Conservation (phyloP, 768 basidiomycete genomes). For the Russula compacta region DNA sequence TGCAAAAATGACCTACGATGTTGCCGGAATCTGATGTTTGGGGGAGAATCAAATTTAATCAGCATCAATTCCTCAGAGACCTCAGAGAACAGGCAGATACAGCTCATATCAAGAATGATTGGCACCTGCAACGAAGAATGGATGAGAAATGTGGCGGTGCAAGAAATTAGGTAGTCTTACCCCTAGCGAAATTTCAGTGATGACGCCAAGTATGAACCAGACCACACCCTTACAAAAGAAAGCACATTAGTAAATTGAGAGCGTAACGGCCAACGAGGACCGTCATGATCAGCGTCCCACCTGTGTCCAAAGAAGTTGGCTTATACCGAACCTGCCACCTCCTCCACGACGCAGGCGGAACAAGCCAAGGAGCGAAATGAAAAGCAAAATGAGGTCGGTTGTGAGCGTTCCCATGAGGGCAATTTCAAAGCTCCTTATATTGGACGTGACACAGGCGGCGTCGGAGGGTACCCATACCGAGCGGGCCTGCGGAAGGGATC, state of each 20-base stretch:
- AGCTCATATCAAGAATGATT: too few relatives aligned
- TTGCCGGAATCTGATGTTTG: too few relatives aligned
- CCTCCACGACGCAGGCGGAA: background rate
- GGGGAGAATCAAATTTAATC: too few relatives aligned
- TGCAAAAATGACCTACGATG: too few relatives aligned
- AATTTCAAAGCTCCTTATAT: background rate
- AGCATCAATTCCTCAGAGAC: too few relatives aligned
- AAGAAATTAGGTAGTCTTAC: background rate
- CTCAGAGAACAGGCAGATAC: too few relatives aligned
- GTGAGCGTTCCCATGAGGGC: background rate
- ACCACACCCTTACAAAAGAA: background rate
- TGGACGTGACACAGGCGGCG: fast-evolving
- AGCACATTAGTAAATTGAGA: too few relatives aligned
- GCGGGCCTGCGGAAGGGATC: background rate
- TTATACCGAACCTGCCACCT: background rate
- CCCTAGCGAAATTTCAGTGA: background rate
- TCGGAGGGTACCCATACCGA: background rate
- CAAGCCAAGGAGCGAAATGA: background rate
- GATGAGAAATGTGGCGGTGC: too few relatives aligned
- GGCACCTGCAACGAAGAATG: too few relatives aligned
- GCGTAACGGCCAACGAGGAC: too few relatives aligned
- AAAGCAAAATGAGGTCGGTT: background rate
- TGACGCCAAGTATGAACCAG: background rate
- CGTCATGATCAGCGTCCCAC: background rate
- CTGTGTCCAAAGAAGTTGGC: background rate